Evolutionary conservation across 441 rosid genomes (phyloP), one percentile per base, ranked within the genome.

Genomic region (Populus hybrid): DNA sequence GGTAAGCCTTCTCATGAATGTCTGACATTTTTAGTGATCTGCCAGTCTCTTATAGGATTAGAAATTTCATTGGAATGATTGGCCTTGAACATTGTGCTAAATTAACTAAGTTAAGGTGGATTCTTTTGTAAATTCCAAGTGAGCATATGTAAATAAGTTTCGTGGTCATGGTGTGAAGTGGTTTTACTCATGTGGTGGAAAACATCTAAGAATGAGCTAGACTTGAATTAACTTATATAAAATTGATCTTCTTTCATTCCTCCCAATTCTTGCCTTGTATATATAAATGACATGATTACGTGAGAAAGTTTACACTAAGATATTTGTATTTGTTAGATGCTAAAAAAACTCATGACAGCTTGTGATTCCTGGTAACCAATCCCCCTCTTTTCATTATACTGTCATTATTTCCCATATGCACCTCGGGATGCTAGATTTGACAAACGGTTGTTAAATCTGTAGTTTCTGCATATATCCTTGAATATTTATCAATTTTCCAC

Each of bases 1-100:
- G 90, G 99, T 92, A 86, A 87, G 76, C 75, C 34, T 32, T 38
- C 40, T 35, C 6, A 75, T 38, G 66, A 69, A 10, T 12, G 5
- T 71, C 63, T 72, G 50, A 34, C 9, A 70, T 50, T 64, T 63
- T 28, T 42, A 30, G 14, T 35, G 11, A 66, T 72, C 67, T 32
- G 16, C 30, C 34, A 28, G 30, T 38, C 32, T 57, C 4, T 26
- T 71, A 71, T n/a, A 16, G 12, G 50, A 72, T 23, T 73, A 46
- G 10, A 8, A 14, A 35, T 76, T 23, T 64, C 36, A 5, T 24
- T 76, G 40, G 23, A 46, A 28, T 30, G 38, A 14, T 57, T 74
- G 61, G 10, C 23, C 30, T n/a, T 5, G 50, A 21, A 3, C 14
- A 21, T 70, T 36, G 2, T 5, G 6, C 4, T 12, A 24, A 26